Percentiles rank a stretch among this genome's conserved stretches.
Evolutionary conservation across 164 flowering plant species (phyloP).

Genomic region (Akebia trifoliata): DNA sequence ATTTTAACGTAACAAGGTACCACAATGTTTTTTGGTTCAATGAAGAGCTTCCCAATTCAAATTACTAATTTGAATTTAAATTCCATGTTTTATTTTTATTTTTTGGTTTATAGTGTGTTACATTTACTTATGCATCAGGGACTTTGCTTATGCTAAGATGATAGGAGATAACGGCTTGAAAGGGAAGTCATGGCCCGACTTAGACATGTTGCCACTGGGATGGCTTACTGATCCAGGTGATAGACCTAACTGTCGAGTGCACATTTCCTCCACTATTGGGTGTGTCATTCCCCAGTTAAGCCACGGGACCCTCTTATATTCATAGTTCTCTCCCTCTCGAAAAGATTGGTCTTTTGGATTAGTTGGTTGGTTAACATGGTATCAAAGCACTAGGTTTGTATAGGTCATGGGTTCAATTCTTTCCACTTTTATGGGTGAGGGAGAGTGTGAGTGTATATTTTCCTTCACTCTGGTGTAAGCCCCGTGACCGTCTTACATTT

Average conservation of each 20-base stretch:
- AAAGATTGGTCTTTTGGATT: no score
- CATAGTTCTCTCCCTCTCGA: neutral
- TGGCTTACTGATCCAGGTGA: conserved; percentile 82
- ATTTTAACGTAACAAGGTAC: conserved; percentile 79
- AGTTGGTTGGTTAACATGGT: no score
- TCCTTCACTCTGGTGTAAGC: no score
- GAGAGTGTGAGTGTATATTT: no score
- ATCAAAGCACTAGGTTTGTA: no score
- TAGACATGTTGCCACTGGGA: conserved; percentile 93
- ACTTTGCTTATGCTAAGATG: conserved; percentile 57
- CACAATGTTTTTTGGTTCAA: neutral
- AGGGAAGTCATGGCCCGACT: conserved; percentile 93
- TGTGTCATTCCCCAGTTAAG: no score
- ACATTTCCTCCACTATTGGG: neutral
- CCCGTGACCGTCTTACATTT: no score
- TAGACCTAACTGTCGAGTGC: neutral
- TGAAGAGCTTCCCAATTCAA: conserved; percentile 1
- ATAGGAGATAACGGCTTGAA: conserved; percentile 59
- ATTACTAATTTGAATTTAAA: neutral
- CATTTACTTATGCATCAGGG: conserved; percentile 37
- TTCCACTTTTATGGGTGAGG: no score
- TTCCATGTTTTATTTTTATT: neutral
- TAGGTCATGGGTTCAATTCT: no score
- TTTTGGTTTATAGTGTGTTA: neutral
- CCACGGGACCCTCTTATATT: no score